Evolutionary conservation across 2,329 filamentous ascomycete species (phyloP).

Genomic region (Diaporthe citri): DNA sequence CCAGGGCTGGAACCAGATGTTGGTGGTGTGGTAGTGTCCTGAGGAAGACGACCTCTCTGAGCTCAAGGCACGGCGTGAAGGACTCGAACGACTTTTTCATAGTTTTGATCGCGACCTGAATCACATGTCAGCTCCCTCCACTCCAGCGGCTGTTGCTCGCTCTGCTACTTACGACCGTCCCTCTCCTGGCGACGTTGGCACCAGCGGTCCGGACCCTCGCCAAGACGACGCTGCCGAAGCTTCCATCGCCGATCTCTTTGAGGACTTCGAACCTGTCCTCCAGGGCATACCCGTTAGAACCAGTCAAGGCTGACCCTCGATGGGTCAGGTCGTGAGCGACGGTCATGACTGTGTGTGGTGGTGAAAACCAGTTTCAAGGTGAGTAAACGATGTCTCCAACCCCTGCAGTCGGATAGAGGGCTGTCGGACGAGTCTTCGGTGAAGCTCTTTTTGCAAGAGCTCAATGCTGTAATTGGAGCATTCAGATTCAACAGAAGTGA

Average conservation of each 20-base stretch:
- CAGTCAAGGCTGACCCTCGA: constrained; percentile 71
- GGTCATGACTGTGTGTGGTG: constrained; percentile 71
- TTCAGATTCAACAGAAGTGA: constrained; percentile 35
- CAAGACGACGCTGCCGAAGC: constrained; percentile 95
- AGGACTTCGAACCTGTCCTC: constrained; percentile 97
- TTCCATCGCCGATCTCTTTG: constrained; percentile 98
- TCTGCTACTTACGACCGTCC: constrained; percentile 84
- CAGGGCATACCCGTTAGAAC: constrained; percentile 68
- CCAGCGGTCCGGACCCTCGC: constrained; percentile 93
- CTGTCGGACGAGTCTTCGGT: constrained; percentile 40
- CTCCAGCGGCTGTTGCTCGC: not conserved
- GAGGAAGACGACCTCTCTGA: constrained; percentile 97
- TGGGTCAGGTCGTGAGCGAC: constrained; percentile 80
- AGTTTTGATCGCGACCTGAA: constrained; percentile 96
- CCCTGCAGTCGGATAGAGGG: constrained; percentile 35
- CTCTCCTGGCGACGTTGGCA: constrained; percentile 86
- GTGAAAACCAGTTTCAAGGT: constrained; percentile 40
- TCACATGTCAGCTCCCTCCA: constrained; percentile 26
- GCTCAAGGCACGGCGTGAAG: constrained; percentile 88
- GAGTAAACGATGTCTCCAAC: constrained; percentile 33
- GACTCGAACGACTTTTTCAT: constrained; percentile 99
- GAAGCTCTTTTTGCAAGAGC: constrained; percentile 40
- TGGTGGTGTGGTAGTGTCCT: constrained; percentile 88
- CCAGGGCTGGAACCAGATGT: constrained; percentile 95
- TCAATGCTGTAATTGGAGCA: constrained; percentile 39